Evolutionary conservation across 495 filamentous ascomycete species (phyloP).

Genomic region (Friedmanniomyces simplex): DNA sequence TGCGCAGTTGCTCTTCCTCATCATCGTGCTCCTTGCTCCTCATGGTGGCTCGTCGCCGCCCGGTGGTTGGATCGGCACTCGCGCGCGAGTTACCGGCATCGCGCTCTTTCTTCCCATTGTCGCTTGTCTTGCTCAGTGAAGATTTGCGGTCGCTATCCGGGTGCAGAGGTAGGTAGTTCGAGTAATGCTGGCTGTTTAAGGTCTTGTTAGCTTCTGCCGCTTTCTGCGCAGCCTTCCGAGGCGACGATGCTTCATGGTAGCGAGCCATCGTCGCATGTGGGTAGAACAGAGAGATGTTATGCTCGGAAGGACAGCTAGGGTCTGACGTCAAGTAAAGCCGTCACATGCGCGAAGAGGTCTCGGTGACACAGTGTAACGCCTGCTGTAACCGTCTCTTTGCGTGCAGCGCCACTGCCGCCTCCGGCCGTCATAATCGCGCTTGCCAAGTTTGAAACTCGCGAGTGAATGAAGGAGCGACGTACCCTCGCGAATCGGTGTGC

Average conservation of each 20-base stretch:
- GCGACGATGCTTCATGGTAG: constrained; percentile 12
- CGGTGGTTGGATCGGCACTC: constrained; percentile 33
- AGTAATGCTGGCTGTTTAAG: constrained; percentile 48
- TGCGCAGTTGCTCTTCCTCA: constrained; percentile 78
- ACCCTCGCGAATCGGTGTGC: constrained; percentile 74
- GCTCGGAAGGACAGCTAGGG: not conserved
- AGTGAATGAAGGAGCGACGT: constrained; percentile 34
- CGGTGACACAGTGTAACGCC: not conserved
- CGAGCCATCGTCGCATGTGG: constrained; percentile 12
- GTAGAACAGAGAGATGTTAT: not conserved
- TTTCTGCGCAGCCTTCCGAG: constrained; percentile 3
- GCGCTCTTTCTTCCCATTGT: constrained; percentile 41
- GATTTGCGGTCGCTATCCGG: constrained; percentile 41
- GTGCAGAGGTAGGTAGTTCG: constrained; percentile 56
- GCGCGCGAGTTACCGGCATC: constrained; percentile 30
- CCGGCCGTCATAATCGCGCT: not conserved
- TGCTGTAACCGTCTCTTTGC: not conserved
- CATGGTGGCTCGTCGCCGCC: constrained; percentile 90
- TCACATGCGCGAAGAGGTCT: not conserved
- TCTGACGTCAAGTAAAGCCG: not conserved
- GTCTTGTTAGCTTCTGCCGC: constrained; percentile 6
- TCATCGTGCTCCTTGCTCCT: constrained; percentile 95
- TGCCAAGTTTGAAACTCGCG: not conserved
- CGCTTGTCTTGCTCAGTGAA: constrained; percentile 47
- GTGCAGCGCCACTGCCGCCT: not conserved